Conservation (phyloP, 768 basidiomycete species). For the Trametes punicea region DNA sequence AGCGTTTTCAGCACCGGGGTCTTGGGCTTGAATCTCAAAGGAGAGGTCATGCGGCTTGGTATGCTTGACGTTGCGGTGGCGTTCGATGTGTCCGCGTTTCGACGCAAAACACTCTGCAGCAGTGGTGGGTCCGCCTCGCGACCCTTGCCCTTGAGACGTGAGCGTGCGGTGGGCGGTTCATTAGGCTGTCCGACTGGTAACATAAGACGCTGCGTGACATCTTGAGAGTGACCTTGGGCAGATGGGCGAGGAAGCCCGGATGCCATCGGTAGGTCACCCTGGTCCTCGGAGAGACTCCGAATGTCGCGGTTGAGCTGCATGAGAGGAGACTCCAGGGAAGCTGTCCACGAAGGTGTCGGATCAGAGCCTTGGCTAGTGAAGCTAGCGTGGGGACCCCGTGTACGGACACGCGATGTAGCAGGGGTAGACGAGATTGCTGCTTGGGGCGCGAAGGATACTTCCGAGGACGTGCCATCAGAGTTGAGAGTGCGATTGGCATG, state of each 20-base stretch:
- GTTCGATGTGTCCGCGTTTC: conserved; percentile 42
- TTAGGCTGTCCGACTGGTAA: background rate
- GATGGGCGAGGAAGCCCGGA: conserved; percentile 21
- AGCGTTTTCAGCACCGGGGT: conserved; percentile 53
- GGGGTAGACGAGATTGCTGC: conserved; percentile 81
- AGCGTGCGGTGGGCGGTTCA: background rate
- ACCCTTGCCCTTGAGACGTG: conserved; percentile 36
- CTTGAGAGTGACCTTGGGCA: conserved; percentile 26
- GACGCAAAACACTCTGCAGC: conserved; percentile 49
- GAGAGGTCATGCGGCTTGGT: conserved; percentile 37
- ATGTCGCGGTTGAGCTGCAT: conserved; percentile 63
- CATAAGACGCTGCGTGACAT: conserved; percentile 24
- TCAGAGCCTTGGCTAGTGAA: conserved; percentile 37
- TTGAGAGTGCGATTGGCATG: conserved; percentile 29
- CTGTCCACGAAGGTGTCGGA: conserved; percentile 65
- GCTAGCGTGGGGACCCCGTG: conserved; percentile 30
- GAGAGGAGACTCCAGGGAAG: conserved; percentile 71
- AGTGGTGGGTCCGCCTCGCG: conserved; percentile 41
- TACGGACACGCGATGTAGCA: conserved; percentile 42
- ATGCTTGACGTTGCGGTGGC: conserved; percentile 12
- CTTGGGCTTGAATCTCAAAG: conserved; percentile 54
- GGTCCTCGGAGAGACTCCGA: conserved; percentile 49
- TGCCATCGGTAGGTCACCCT: conserved; percentile 27
- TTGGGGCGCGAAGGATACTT: conserved; percentile 74
- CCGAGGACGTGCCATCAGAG: conserved; percentile 50